Evolutionary conservation across 805 yeast genomes (phyloP).

Genomic region (Yamadazyma takamatsuzukensis): DNA sequence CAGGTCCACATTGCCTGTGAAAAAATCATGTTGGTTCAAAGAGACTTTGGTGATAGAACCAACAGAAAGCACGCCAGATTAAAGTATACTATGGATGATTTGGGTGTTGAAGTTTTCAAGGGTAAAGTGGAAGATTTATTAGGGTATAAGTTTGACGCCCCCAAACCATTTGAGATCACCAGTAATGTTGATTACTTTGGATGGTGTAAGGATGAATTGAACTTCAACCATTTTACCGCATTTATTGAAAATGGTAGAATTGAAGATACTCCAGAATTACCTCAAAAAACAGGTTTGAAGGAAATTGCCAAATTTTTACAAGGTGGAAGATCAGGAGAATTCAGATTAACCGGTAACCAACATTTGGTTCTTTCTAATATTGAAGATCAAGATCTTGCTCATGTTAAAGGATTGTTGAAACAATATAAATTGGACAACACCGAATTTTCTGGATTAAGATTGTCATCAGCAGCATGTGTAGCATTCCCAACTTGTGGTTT

Average conservation of each 20-base stretch:
- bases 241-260: constrained; percentile 96
- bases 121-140: constrained; percentile 76
- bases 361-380: constrained; percentile 77
- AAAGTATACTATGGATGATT: constrained; percentile 92
- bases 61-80: constrained; percentile 97
- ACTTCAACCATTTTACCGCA: constrained; percentile 85
- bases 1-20: constrained; percentile 79
- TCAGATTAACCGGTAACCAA: constrained; percentile 94
- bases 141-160: constrained; percentile 71
- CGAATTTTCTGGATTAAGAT: constrained; percentile 75
- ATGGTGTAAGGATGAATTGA: constrained; percentile 84
- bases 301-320: constrained; percentile 72
- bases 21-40: constrained; percentile 88
- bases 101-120: constrained; percentile 85
- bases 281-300: constrained; percentile 82
- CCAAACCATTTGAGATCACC: constrained; percentile 70
- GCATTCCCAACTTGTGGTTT: constrained; percentile 98
- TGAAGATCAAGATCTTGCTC: constrained; percentile 61
- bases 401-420: constrained; percentile 60
- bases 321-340: constrained; percentile 64
- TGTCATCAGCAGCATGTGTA: constrained; percentile 94
- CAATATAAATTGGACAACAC: constrained; percentile 82
- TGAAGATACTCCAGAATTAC: constrained; percentile 85
- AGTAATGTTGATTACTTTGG: constrained; percentile 91
- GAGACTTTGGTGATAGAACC: constrained; percentile 91